These are phyloP conservation scores for Pezicula carpinea DNA, from an alignment of 2,329 filamentous ascomycete species.

Conservation along the genomic window DNA sequence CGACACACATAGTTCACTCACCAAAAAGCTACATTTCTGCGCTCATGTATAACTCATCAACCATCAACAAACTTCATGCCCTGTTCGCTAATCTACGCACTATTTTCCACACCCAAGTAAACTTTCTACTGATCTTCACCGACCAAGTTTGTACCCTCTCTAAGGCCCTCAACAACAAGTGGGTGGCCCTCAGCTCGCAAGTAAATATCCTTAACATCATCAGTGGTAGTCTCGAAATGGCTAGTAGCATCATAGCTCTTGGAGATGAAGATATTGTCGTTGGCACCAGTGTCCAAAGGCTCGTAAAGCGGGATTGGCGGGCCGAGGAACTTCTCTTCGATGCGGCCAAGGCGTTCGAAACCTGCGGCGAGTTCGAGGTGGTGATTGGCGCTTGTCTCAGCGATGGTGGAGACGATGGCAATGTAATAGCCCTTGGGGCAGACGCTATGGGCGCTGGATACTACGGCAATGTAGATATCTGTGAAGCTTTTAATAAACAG, in stretches of 20 bases:
- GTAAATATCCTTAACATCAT: slow-evolving; percentile 95
- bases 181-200: slow-evolving; percentile 76
- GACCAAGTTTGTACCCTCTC: slow-evolving; percentile 71
- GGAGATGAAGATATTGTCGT: slow-evolving; percentile 93
- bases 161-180: slow-evolving; percentile 80
- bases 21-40: too few species aligned
- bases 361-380: slow-evolving; percentile 92
- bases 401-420: slow-evolving; percentile 96
- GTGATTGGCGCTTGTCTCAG: slow-evolving; percentile 87
- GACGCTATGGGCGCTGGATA: slow-evolving; percentile 94
- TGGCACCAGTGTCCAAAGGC: slow-evolving; percentile 74
- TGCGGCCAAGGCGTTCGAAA: slow-evolving; percentile 84
- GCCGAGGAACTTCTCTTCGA: slow-evolving; percentile 96
- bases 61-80: too few species aligned
- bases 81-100: too few species aligned
- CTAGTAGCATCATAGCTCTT: slow-evolving; percentile 98
- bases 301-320: slow-evolving; percentile 91
- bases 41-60: too few species aligned
- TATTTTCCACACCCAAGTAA: too few species aligned
- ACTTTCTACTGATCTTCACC: slow-evolving; percentile 52
- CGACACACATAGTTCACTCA: too few species aligned
- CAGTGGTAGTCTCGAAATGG: slow-evolving; percentile 89
- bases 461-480: slow-evolving; percentile 97
- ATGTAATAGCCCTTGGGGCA: slow-evolving; percentile 99
- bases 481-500: slow-evolving; percentile 14